Percentiles rank a stretch among this genome's conserved stretches.
Conservation (phyloP, 495 filamentous ascomycete species). For the Penicillium chermesinum region DNA sequence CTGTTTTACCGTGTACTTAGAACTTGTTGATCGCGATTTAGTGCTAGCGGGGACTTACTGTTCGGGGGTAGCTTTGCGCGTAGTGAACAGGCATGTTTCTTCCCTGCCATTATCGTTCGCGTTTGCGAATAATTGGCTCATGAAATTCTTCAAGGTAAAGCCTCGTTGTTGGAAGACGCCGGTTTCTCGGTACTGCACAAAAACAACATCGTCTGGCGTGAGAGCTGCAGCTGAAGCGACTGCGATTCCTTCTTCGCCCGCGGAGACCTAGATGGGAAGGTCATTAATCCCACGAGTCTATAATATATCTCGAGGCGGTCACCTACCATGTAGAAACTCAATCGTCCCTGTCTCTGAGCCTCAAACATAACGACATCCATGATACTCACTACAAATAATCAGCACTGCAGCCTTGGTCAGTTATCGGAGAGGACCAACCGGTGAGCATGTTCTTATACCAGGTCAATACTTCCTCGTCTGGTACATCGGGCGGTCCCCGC, state of each 20-base stretch:
- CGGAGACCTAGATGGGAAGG: slow-evolving; percentile 56
- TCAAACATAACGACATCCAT: slow-evolving; percentile 97
- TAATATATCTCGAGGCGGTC: background rate
- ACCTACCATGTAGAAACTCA: slow-evolving; percentile 92
- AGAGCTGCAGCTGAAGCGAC: slow-evolving; percentile 82
- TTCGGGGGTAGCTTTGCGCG: slow-evolving; percentile 73
- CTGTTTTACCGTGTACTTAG: slow-evolving; percentile 18
- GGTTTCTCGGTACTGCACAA: slow-evolving; percentile 91
- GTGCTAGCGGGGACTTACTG: slow-evolving; percentile 46
- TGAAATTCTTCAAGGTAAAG: slow-evolving; percentile 81
- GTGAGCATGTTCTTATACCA: slow-evolving; percentile 66
- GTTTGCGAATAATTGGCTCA: slow-evolving; percentile 94
- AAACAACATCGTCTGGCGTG: slow-evolving; percentile 78
- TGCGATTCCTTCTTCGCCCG: slow-evolving; percentile 91
- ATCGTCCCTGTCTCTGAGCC: slow-evolving; percentile 69
- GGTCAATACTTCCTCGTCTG: slow-evolving; percentile 60
- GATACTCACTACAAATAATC: slow-evolving; percentile 57
- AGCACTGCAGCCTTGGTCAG: background rate
- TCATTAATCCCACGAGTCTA: background rate
- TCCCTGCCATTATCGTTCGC: slow-evolving; percentile 72
- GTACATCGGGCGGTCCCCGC: slow-evolving; percentile 55
- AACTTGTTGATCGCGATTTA: background rate
- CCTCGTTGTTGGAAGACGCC: slow-evolving; percentile 88
- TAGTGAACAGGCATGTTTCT: slow-evolving; percentile 99
- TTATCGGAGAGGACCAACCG: slow-evolving; percentile 30